A percentile compares a stretch with the other conserved stretches of the same genome.
Evolutionary conservation across 441 rosid species (phyloP).

Genomic region (Corymbia calophylla): DNA sequence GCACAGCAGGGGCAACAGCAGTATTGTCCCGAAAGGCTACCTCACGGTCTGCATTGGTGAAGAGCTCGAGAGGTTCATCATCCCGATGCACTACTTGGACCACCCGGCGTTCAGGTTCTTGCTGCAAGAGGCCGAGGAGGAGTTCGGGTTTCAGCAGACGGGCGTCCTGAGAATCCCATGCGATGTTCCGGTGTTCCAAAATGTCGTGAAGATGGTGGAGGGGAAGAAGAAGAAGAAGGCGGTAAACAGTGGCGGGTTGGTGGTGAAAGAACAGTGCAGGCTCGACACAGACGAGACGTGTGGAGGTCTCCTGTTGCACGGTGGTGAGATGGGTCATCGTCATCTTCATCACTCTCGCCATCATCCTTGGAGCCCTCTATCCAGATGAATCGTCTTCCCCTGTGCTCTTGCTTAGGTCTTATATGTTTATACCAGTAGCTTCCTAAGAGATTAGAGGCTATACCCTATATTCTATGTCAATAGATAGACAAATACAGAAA

Average conservation of each 20-base stretch:
- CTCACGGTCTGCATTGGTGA: neutral
- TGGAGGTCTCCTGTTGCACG: neutral
- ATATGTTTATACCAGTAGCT: neutral
- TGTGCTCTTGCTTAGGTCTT: neutral
- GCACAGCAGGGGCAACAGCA: neutral
- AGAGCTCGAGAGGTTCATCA: neutral
- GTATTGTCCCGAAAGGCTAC: neutral
- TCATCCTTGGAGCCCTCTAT: neutral
- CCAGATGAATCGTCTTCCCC: neutral
- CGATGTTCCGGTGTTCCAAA: neutral
- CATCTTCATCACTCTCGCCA: neutral
- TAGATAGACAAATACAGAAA: neutral
- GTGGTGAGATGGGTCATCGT: neutral
- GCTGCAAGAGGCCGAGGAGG: neutral
- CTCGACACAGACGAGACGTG: neutral
- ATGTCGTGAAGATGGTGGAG: neutral
- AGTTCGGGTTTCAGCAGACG: neutral
- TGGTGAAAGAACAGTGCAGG: neutral
- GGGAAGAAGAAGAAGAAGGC: neutral
- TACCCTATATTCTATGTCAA: neutral
- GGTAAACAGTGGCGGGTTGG: neutral
- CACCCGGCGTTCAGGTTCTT: neutral
- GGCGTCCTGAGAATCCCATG: neutral
- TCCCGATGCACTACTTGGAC: neutral
- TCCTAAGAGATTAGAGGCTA: neutral